These are phyloP conservation scores for Aspergillus vadensis DNA, from an alignment of 2,329 filamentous ascomycete species.

Conservation along the genomic window DNA sequence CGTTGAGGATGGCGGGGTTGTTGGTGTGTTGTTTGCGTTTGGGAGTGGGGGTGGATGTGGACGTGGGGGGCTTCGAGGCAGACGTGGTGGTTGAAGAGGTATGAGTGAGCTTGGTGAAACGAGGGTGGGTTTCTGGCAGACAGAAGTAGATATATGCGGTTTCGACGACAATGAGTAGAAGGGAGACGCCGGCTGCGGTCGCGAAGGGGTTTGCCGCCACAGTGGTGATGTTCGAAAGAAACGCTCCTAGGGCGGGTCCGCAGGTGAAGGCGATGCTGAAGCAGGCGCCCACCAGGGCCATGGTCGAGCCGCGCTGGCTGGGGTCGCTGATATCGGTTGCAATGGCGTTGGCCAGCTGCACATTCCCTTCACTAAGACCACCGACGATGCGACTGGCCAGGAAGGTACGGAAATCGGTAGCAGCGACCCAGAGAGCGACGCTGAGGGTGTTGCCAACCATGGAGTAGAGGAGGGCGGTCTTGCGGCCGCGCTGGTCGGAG, in stretches of 20 bases:
- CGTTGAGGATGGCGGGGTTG: conserved; percentile 77
- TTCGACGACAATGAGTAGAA: conserved; percentile 81
- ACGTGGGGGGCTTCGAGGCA: background rate
- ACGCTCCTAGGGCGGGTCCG: conserved; percentile 88
- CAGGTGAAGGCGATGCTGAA: conserved; percentile 98
- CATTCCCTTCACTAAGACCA: conserved; percentile 92
- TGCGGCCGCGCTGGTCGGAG: conserved; percentile 84
- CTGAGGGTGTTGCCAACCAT: conserved; percentile 93
- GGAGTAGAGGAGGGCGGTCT: conserved; percentile 82
- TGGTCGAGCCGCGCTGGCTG: conserved; percentile 79
- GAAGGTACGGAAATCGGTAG: conserved; percentile 93
- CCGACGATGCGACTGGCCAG: conserved; percentile 90
- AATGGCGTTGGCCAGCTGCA: conserved; percentile 94
- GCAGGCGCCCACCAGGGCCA: conserved; percentile 94
- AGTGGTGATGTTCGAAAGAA: conserved; percentile 72
- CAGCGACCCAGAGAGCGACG: conserved; percentile 90
- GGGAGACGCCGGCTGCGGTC: conserved; percentile 82
- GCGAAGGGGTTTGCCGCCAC: conserved; percentile 92
- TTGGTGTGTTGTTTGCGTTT: conserved; percentile 64
- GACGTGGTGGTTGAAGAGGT: conserved; percentile 24
- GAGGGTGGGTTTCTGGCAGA: conserved; percentile 76
- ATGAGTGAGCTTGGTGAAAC: conserved; percentile 56
- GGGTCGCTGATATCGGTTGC: conserved; percentile 94
- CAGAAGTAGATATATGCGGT: conserved; percentile 81
- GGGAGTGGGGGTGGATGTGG: conserved; percentile 3